These are phyloP conservation scores for Furculomyces boomerangus DNA, from an alignment of 371 early-diverging fungal species.

Conservation along the genomic window DNA sequence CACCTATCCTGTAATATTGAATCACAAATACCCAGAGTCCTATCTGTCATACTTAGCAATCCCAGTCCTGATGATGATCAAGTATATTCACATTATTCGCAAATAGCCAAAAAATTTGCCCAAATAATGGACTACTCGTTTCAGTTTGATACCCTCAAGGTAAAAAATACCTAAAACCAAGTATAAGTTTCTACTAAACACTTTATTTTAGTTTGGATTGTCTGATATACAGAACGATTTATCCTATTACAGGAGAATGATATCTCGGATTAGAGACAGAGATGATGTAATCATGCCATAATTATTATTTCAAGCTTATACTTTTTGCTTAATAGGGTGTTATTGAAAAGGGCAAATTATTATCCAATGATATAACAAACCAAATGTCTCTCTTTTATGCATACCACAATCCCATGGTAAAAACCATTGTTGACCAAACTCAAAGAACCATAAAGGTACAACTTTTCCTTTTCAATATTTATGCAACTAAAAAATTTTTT, in stretches of 20 bases:
- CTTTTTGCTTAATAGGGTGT: not conserved
- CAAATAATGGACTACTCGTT: conserved; percentile 70
- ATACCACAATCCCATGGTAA: conserved; percentile 82
- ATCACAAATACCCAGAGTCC: conserved; percentile 46
- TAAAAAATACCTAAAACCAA: conserved; percentile 10
- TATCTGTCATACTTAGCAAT: conserved; percentile 58
- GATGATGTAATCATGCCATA: not conserved
- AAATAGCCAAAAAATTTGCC: conserved; percentile 26
- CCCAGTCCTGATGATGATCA: conserved; percentile 53
- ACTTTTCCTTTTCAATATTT: not conserved
- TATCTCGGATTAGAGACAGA: conserved; percentile 44
- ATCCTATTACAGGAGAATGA: conserved; percentile 83
- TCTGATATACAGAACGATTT: conserved; percentile 91
- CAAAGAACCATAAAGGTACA: conserved; percentile 7
- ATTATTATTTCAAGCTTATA: not conserved
- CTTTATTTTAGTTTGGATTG: conserved; percentile 50
- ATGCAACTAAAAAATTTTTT: not conserved
- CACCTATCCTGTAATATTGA: conserved; percentile 52
- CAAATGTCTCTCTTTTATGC: conserved; percentile 88
- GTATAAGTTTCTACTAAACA: not conserved
- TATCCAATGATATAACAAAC: conserved; percentile 68
- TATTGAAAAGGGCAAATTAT: not conserved
- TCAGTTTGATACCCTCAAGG: conserved; percentile 80
- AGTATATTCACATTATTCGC: conserved; percentile 11
- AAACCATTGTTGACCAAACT: conserved; percentile 57